Evolutionary conservation across 2,329 filamentous ascomycete genomes (phyloP).

Genomic region (Verticillium tricorpus): DNA sequence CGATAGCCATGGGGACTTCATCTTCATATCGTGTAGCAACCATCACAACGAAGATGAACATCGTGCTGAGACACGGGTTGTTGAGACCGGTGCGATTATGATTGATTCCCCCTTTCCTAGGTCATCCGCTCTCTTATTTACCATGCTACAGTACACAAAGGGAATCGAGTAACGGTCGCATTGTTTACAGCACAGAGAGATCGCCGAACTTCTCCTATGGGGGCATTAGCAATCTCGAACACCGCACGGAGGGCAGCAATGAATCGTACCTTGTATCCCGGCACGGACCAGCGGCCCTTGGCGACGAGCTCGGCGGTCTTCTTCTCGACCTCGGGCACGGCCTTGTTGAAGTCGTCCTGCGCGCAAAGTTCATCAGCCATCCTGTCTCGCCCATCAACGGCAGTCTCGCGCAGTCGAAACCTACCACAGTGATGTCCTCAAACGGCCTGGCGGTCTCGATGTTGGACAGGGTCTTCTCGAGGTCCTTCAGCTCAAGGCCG

Average conservation of each 20-base stretch:
- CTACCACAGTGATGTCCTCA: conserved; percentile 94
- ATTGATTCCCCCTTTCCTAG: conserved; percentile 13
- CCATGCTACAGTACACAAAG: conserved; percentile 66
- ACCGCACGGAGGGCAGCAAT: conserved; percentile 7
- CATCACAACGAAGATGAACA: not conserved
- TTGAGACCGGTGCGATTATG: conserved; percentile 1
- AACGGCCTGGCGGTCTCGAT: conserved; percentile 95
- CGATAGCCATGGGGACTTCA: not conserved
- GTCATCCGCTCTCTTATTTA: conserved; percentile 51
- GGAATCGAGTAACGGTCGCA: conserved; percentile 36
- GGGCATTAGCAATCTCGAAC: conserved; percentile 37
- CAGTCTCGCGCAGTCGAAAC: conserved; percentile 36
- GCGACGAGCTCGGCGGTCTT: conserved; percentile 91
- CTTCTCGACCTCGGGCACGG: conserved; percentile 95
- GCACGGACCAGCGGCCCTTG: conserved; percentile 97
- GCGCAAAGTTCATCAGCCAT: conserved; percentile 18
- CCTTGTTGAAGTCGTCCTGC: conserved; percentile 90
- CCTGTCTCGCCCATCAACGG: not conserved
- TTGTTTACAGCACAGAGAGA: conserved; percentile 82
- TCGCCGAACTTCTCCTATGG: conserved; percentile 97
- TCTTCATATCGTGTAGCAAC: not conserved
- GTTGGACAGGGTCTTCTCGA: conserved; percentile 93
- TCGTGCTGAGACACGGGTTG: not conserved
- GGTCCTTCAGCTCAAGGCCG: conserved; percentile 87
- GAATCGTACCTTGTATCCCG: conserved; percentile 91